Evolutionary conservation across 2,329 filamentous ascomycete genomes (phyloP).

Genomic region (Ascochyta viciae-villosae): DNA sequence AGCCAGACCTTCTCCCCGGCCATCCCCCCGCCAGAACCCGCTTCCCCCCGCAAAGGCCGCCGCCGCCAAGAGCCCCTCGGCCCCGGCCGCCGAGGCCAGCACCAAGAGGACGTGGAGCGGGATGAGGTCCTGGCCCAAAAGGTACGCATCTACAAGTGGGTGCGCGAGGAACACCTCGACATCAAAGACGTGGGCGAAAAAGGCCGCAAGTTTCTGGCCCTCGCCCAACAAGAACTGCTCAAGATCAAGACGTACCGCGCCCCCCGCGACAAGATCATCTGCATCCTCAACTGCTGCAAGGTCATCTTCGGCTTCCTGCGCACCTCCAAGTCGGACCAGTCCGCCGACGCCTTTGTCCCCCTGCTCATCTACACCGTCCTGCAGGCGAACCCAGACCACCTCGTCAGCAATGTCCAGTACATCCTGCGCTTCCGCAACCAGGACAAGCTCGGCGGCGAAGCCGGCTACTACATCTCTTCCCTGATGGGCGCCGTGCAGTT

Average conservation of each 20-base stretch:
- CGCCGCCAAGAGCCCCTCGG: slow-evolving; percentile 66
- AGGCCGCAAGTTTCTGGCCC: slow-evolving; percentile 82
- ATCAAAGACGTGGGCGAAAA: slow-evolving; percentile 85
- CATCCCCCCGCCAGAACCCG: slow-evolving; percentile 80
- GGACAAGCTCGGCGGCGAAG: slow-evolving; percentile 96
- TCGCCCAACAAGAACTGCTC: slow-evolving; percentile 92
- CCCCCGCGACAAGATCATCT: slow-evolving; percentile 98
- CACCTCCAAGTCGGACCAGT: slow-evolving; percentile 91
- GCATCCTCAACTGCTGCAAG: slow-evolving; percentile 97
- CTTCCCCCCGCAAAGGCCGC: slow-evolving; percentile 72
- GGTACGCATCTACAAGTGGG: slow-evolving; percentile 95
- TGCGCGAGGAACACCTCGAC: slow-evolving; percentile 90
- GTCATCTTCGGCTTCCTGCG: slow-evolving; percentile 96
- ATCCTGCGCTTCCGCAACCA: slow-evolving; percentile 96
- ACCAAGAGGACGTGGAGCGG: slow-evolving; percentile 96
- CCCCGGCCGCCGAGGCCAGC: slow-evolving; percentile 88
- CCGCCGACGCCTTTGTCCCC: slow-evolving; percentile 90
- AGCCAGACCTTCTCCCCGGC: slow-evolving; percentile 95
- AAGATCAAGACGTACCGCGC: slow-evolving; percentile 98
- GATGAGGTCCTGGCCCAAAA: slow-evolving; percentile 97
- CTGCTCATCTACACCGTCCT: slow-evolving; percentile 95
- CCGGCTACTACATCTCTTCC: slow-evolving; percentile 96
- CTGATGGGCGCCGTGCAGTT: slow-evolving; percentile 96
- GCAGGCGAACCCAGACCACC: slow-evolving; percentile 90
- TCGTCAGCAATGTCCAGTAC: slow-evolving; percentile 98